Conservation (phyloP, 176 grass and related monocot species). For the Phoenix dactylifera region DNA sequence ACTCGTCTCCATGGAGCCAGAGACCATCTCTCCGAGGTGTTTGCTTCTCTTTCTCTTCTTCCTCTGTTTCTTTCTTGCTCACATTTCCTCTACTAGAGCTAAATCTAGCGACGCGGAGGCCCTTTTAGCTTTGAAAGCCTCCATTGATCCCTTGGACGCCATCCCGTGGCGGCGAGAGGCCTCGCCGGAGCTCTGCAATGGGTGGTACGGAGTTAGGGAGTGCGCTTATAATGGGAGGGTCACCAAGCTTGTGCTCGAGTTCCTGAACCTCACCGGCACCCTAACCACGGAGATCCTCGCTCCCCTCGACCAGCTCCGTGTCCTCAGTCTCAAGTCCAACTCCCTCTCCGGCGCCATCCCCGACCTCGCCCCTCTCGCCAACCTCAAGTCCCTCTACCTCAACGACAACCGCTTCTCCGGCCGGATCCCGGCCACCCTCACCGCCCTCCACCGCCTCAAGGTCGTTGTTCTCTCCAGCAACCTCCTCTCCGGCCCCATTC, state of each 20-base stretch:
- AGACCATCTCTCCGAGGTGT: background rate
- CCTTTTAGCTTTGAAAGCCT: conserved; percentile 53
- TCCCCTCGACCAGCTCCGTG: conserved; percentile 63
- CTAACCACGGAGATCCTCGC: conserved; percentile 39
- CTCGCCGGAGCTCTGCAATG: conserved; percentile 27
- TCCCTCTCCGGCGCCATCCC: conserved; percentile 62
- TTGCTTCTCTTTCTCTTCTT: conserved; percentile 8
- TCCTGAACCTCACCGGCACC: conserved; percentile 61
- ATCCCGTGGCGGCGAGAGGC: conserved; percentile 49
- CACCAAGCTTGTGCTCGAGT: conserved; percentile 89
- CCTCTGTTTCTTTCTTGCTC: background rate
- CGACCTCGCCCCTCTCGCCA: conserved; percentile 42
- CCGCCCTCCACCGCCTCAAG: conserved; percentile 66
- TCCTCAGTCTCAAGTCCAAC: conserved; percentile 88
- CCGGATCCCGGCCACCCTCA: conserved; percentile 38
- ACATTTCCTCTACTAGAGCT: background rate
- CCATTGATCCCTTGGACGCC: conserved; percentile 44
- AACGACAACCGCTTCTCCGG: conserved; percentile 57
- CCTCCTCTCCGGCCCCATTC: conserved; percentile 58
- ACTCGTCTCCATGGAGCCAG: background rate
- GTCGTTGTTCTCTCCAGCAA: conserved; percentile 65
- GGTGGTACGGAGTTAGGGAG: conserved; percentile 67
- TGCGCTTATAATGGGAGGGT: conserved; percentile 35
- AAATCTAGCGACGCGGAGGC: conserved; percentile 35
- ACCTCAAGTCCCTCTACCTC: conserved; percentile 88